phyloP scores from a whole-genome alignment of 2,329 filamentous ascomycete genomes.

The Trichoderma guizhouense region DNA sequence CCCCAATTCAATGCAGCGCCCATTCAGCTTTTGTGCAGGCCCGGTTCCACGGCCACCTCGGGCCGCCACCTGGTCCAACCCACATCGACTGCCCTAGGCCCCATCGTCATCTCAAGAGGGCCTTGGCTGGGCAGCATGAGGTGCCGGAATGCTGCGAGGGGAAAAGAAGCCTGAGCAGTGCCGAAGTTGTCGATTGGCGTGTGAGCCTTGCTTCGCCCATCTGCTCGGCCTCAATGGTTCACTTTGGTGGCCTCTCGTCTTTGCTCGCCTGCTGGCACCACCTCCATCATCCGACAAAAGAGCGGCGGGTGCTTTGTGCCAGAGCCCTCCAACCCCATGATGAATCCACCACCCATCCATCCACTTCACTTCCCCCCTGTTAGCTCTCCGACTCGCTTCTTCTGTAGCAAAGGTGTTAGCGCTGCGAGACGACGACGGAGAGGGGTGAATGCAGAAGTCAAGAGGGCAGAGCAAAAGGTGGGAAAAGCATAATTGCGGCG shows the following conservation, averaged over 20 bases:
- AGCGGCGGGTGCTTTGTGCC: background rate
- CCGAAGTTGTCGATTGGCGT: background rate
- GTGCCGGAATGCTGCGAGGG: background rate
- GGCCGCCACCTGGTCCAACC: constrained; percentile 16
- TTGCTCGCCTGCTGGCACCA: background rate
- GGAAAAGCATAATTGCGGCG: constrained; percentile 11
- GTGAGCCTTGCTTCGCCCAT: background rate
- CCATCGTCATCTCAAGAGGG: constrained; percentile 7
- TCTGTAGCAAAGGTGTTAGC: background rate
- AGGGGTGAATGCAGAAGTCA: background rate
- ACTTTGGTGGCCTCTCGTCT: background rate
- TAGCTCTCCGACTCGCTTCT: constrained; percentile 2
- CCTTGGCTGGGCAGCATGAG: background rate
- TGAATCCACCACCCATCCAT: constrained; percentile 2
- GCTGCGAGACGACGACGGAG: background rate
- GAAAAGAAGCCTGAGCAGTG: background rate
- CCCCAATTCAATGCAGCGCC: background rate
- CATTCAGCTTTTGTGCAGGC: constrained; percentile 7
- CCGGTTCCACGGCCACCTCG: constrained; percentile 17
- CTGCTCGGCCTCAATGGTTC: background rate
- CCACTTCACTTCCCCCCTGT: background rate
- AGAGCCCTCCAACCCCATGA: background rate
- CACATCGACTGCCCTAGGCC: constrained; percentile 5
- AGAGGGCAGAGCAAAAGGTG: background rate
- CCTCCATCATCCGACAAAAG: constrained; percentile 15